Evolutionary conservation across 306 rosid species (phyloP).

Genomic region (Luffa acutangula): DNA sequence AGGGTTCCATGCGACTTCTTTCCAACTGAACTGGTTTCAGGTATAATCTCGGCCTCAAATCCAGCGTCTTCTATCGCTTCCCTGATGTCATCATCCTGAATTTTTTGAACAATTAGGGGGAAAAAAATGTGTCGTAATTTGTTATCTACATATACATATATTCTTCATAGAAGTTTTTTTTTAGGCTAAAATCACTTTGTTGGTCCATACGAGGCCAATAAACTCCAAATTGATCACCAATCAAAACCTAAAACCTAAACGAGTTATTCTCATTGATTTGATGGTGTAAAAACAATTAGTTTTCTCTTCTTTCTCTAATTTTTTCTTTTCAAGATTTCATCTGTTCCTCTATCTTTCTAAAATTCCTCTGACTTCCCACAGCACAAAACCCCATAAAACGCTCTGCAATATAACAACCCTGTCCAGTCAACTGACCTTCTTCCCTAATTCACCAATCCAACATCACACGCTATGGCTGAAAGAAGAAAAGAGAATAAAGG

Average conservation of each 20-base stretch:
- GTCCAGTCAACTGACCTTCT: background rate
- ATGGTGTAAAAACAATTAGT: background rate
- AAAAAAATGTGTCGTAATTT: constrained; percentile 10
- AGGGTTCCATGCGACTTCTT: constrained; percentile 44
- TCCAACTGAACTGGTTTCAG: constrained; percentile 53
- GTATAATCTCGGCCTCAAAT: constrained; percentile 85
- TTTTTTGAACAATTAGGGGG: constrained; percentile 13
- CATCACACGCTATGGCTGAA: background rate
- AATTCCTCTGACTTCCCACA: background rate
- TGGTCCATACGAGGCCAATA: background rate
- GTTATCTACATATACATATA: constrained; percentile 6
- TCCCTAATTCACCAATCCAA: background rate
- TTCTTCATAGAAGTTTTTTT: background rate
- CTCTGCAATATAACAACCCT: background rate
- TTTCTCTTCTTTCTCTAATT: background rate
- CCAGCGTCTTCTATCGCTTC: constrained; percentile 96
- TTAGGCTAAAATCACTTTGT: background rate
- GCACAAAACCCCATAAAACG: background rate
- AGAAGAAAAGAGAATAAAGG: background rate
- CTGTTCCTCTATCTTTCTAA: background rate
- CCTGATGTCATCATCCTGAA: constrained; percentile 74
- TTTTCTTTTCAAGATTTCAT: background rate
- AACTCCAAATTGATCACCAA: background rate
- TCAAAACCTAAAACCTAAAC: background rate
- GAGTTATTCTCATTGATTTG: background rate